phyloP scores from a whole-genome alignment of 2,329 filamentous ascomycete genomes.

The Teratosphaeriaceae sp. region DNA sequence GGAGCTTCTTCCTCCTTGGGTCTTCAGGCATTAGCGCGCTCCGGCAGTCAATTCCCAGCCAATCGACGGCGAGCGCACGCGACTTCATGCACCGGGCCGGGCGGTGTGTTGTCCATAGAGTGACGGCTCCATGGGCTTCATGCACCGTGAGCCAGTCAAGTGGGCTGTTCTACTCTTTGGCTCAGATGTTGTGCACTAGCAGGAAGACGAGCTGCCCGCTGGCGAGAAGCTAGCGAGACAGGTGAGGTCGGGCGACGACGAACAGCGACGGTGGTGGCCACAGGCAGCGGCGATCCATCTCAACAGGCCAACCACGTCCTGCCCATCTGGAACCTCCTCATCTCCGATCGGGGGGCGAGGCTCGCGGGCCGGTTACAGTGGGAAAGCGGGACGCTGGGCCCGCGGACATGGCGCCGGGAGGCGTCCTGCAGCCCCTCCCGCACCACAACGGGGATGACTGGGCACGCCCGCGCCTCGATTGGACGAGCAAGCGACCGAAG shows the following conservation, averaged over 20 bases:
- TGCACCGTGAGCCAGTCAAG: conserved; percentile 4
- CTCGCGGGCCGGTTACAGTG: conserved; percentile 2
- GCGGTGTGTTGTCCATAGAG: conserved; percentile 4
- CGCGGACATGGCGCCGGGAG: background rate
- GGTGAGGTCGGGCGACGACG: background rate
- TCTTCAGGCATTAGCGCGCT: background rate
- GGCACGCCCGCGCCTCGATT: too few relatives aligned
- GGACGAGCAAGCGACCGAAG: background rate
- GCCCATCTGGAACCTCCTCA: conserved; percentile 2
- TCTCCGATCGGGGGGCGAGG: background rate
- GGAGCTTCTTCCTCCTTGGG: conserved; percentile 2
- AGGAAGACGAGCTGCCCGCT: background rate
- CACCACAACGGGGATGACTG: too few relatives aligned
- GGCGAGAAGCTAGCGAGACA: background rate
- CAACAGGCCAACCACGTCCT: background rate
- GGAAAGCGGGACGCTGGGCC: background rate
- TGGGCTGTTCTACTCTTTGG: background rate
- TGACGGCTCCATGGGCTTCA: background rate
- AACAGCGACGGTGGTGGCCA: background rate
- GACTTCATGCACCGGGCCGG: conserved; percentile 2
- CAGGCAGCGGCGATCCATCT: background rate
- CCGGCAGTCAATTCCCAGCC: background rate
- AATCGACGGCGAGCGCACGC: background rate
- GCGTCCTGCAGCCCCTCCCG: too few relatives aligned
- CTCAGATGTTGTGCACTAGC: conserved; percentile 1